Percentiles rank a stretch among this genome's conserved stretches.
These are phyloP conservation scores for Urochloa ruziziensis DNA, from an alignment of 176 grass and related monocot genomes.

Conservation along the genomic window DNA sequence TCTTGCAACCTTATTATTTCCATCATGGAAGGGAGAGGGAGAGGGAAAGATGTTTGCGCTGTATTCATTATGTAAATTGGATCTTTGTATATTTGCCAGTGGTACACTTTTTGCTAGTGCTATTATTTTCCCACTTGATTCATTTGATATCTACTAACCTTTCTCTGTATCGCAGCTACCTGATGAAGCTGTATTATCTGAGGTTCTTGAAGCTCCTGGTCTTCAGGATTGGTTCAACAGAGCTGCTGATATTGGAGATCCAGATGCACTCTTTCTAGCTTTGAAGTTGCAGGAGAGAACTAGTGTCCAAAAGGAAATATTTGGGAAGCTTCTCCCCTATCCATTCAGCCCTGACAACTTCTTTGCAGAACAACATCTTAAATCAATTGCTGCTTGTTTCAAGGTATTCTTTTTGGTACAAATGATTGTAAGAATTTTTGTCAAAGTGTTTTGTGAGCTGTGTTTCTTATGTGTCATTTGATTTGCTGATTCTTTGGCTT, in stretches of 20 bases:
- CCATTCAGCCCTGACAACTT: conserved; percentile 76
- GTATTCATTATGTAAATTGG: too few relatives aligned
- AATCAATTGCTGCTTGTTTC: conserved; percentile 76
- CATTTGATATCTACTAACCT: conserved; percentile 26
- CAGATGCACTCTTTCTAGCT: conserved; percentile 92
- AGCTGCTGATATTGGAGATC: conserved; percentile 75
- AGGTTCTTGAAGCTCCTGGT: conserved; percentile 67
- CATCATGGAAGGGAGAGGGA: too few relatives aligned
- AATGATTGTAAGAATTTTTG: not conserved
- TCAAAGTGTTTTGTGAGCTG: not conserved
- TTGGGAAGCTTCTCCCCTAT: conserved; percentile 83
- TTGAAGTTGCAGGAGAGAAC: conserved; percentile 91
- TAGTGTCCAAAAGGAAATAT: conserved; percentile 52
- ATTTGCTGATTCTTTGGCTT: conserved; percentile 16
- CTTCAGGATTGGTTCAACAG: conserved; percentile 78
- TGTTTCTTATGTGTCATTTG: conserved; percentile 8
- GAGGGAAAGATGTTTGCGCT: too few relatives aligned
- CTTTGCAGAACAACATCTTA: conserved; percentile 68
- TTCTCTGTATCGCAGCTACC: conserved; percentile 64
- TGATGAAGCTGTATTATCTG: conserved; percentile 64
- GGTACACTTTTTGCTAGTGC: not conserved
- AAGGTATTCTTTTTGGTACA: conserved; percentile 59
- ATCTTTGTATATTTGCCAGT: not conserved
- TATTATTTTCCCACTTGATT: not conserved
- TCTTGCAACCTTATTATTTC: too few relatives aligned